Conservation (phyloP, 2,329 filamentous ascomycete genomes). For the Alternaria dauci region DNA sequence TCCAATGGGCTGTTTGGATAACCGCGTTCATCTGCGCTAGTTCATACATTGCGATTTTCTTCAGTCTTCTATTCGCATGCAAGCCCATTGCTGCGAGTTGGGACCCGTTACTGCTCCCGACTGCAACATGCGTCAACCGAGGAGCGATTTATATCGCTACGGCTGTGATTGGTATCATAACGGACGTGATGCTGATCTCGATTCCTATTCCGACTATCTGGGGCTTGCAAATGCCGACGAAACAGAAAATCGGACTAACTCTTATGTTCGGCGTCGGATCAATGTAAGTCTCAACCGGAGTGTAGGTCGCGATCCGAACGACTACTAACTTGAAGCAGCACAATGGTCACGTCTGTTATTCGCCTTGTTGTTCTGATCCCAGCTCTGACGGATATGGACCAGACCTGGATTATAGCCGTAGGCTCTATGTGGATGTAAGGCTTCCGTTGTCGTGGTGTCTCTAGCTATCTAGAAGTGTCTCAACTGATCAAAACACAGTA, state of each 20-base stretch:
- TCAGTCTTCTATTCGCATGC: constrained; percentile 35
- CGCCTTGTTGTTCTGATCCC: constrained; percentile 23
- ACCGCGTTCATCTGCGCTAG: constrained; percentile 29
- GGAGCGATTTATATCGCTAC: constrained; percentile 33
- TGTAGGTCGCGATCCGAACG: neutral
- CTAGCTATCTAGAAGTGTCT: neutral
- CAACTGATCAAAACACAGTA: constrained; percentile 28
- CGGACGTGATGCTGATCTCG: constrained; percentile 28
- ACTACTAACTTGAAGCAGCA: constrained; percentile 15
- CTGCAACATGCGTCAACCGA: constrained; percentile 27
- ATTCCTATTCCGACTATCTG: constrained; percentile 30
- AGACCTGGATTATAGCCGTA: constrained; percentile 25
- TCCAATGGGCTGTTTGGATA: constrained; percentile 21
- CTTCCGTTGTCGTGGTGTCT: neutral
- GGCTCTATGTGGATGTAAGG: constrained; percentile 25
- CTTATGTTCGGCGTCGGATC: constrained; percentile 32
- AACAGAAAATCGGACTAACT: constrained; percentile 29
- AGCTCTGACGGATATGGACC: constrained; percentile 23
- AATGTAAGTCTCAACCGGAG: constrained; percentile 17
- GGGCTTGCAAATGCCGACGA: constrained; percentile 28
- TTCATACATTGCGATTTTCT: constrained; percentile 31
- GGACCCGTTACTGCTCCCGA: constrained; percentile 23
- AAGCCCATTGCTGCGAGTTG: constrained; percentile 30
- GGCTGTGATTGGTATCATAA: constrained; percentile 29
- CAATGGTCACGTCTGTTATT: constrained; percentile 25